Percentiles rank a stretch among this genome's conserved stretches.
These are phyloP conservation scores for Cladosporium cucumerinum DNA, from an alignment of 2,329 filamentous ascomycete species.

Conservation along the genomic window DNA sequence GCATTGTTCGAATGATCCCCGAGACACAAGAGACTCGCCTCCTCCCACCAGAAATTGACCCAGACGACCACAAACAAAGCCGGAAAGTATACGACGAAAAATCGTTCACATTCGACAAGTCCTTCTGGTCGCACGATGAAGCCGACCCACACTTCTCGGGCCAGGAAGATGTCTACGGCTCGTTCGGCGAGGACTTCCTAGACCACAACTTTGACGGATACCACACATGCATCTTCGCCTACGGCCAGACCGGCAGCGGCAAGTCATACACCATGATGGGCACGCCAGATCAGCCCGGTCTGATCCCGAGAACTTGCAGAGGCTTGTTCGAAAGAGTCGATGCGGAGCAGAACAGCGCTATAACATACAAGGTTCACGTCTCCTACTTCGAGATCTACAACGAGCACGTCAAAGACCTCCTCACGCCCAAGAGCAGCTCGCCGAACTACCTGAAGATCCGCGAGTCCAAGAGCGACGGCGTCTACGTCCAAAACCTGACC, in stretches of 20 bases:
- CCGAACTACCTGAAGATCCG: conserved; percentile 95
- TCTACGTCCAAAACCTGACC: conserved; percentile 94
- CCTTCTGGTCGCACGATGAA: conserved; percentile 90
- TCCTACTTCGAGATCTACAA: conserved; percentile 99
- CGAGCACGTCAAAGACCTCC: conserved; percentile 91
- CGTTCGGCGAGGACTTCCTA: conserved; percentile 90
- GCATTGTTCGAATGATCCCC: conserved; percentile 89
- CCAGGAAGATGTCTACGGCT: conserved; percentile 91
- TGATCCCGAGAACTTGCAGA: conserved; percentile 93
- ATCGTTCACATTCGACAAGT: conserved; percentile 92
- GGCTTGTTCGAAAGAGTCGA: conserved; percentile 94
- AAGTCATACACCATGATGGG: conserved; percentile 99
- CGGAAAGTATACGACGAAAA: conserved; percentile 82
- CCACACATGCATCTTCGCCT: conserved; percentile 88
- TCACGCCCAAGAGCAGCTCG: conserved; percentile 74
- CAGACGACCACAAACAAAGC: conserved; percentile 47
- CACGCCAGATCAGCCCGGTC: conserved; percentile 73
- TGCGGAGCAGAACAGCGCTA: conserved; percentile 77
- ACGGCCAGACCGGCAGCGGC: conserved; percentile 89
- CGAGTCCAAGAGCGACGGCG: conserved; percentile 89
- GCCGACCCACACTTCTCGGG: conserved; percentile 80
- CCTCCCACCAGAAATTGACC: conserved; percentile 54
- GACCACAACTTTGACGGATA: conserved; percentile 99
- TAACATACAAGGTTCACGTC: conserved; percentile 94
- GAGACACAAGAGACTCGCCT: conserved; percentile 80